Conservation (phyloP, 495 filamentous ascomycete species). For the Penicillium ochrochloron region DNA sequence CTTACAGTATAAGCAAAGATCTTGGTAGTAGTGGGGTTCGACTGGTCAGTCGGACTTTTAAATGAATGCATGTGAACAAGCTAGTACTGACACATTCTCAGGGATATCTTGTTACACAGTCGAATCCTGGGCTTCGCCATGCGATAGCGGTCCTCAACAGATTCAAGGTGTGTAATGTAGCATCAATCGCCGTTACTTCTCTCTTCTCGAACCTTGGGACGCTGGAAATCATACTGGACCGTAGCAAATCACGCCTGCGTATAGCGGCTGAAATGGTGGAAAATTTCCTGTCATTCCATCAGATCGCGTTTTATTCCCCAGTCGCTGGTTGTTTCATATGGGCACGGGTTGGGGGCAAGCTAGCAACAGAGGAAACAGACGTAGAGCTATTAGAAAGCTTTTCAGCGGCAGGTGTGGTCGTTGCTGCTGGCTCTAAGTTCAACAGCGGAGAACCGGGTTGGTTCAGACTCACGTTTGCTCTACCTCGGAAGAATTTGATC, state of each 20-base stretch:
- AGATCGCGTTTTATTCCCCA: background rate
- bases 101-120: background rate
- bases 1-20: conserved; percentile 17
- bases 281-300: conserved; percentile 1
- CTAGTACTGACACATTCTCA: background rate
- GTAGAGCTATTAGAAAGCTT: background rate
- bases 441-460: background rate
- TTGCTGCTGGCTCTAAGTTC: background rate
- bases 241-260: background rate
- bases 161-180: background rate
- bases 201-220: background rate
- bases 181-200: background rate
- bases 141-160: background rate
- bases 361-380: conserved; percentile 3
- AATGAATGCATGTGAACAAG: background rate
- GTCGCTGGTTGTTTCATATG: background rate
- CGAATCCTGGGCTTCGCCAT: conserved; percentile 2
- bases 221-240: background rate
- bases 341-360: background rate
- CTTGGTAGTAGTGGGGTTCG: conserved; percentile 11
- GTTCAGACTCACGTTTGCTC: background rate
- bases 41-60: conserved; percentile 1
- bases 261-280: background rate
- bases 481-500: background rate
- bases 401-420: background rate